phyloP scores from a whole-genome alignment of 129 eudicot species.

The Flaveria linearis region DNA sequence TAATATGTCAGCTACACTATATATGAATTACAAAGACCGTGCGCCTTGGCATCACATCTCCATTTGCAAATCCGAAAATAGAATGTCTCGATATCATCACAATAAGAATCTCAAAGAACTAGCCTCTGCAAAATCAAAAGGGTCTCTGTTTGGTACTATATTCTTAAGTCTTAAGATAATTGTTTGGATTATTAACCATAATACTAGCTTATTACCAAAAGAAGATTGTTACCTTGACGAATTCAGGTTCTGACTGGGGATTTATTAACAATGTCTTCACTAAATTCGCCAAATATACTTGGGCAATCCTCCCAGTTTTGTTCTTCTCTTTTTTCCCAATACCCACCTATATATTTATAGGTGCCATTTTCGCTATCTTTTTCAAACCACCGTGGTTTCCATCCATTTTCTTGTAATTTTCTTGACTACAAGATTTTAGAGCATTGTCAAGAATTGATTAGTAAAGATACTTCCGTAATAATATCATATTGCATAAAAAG shows the following conservation, averaged over 20 bases:
- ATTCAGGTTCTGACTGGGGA: slow-evolving; percentile 50
- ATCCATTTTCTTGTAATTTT: slow-evolving; percentile 84
- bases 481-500: background rate
- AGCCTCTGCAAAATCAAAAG: slow-evolving; percentile 35
- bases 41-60: slow-evolving; percentile 25
- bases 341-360: slow-evolving; percentile 63
- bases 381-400: slow-evolving; percentile 78
- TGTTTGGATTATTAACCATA: background rate
- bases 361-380: slow-evolving; percentile 65
- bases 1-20: slow-evolving; percentile 43
- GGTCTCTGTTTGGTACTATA: background rate
- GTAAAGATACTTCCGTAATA: background rate
- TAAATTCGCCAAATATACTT: slow-evolving; percentile 65
- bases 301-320: slow-evolving; percentile 76
- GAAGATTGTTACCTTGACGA: slow-evolving; percentile 31
- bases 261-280: slow-evolving; percentile 42
- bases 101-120: slow-evolving; percentile 38
- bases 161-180: too few species aligned
- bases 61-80: slow-evolving; percentile 31
- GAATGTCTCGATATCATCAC: slow-evolving; percentile 33
- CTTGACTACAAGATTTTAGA: slow-evolving; percentile 55
- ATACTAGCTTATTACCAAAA: background rate
- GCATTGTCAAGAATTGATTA: slow-evolving; percentile 6
- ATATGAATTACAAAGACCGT: slow-evolving; percentile 37
- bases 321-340: slow-evolving; percentile 74